Percentiles rank a stretch among this genome's conserved stretches.
Evolutionary conservation across 441 rosid species (phyloP).

Genomic region (Sinapis alba): DNA sequence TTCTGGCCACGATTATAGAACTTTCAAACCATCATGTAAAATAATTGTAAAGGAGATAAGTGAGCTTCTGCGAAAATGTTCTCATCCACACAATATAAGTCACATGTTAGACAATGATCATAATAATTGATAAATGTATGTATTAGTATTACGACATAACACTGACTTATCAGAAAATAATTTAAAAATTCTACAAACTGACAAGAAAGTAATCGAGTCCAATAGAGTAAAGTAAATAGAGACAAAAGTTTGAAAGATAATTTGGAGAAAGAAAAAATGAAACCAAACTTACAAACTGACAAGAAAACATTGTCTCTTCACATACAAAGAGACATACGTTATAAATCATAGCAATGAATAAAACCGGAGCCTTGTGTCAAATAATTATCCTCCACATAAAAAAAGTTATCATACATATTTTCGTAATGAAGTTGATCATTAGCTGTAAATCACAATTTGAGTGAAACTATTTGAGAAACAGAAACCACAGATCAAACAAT

Average conservation of each 20-base stretch:
- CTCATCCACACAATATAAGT: neutral
- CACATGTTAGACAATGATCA: neutral
- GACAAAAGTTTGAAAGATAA: too few relatives aligned
- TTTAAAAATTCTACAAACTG: too few relatives aligned
- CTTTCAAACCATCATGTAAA: neutral
- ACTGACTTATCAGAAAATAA: too few relatives aligned
- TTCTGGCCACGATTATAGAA: neutral
- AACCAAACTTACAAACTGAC: neutral
- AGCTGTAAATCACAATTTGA: neutral
- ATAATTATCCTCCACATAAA: neutral
- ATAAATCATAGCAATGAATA: neutral
- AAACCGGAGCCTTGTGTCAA: neutral
- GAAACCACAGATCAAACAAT: neutral
- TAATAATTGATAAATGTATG: neutral
- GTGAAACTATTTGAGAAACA: neutral
- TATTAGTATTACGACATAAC: too few relatives aligned
- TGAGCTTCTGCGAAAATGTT: neutral
- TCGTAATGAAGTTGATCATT: neutral
- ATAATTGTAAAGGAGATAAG: neutral
- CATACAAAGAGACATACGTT: neutral
- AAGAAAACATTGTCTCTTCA: neutral
- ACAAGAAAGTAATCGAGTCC: too few relatives aligned
- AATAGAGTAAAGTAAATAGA: neutral
- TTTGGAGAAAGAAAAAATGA: neutral
- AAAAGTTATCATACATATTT: neutral